phyloP scores from a whole-genome alignment of 2,329 filamentous ascomycete species.

The Cercospora zeina region DNA sequence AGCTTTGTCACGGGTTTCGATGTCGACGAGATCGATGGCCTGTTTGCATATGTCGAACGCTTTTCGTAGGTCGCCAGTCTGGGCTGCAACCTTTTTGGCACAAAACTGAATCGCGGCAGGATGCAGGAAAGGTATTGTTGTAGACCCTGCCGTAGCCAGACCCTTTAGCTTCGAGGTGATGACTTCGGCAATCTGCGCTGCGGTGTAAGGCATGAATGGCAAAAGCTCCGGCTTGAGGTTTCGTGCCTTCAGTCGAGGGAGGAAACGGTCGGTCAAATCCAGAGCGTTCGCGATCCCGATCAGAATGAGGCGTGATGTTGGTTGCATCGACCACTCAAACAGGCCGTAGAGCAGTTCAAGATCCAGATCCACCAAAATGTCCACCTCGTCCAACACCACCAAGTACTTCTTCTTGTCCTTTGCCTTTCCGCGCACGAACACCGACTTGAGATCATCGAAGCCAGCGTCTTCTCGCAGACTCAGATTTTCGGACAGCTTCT shows the following conservation, averaged over 20 bases:
- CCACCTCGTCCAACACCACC: constrained; percentile 92
- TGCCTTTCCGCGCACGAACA: constrained; percentile 66
- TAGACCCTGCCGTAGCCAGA: constrained; percentile 50
- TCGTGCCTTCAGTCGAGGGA: constrained; percentile 88
- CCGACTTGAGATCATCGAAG: constrained; percentile 64
- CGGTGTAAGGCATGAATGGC: constrained; percentile 89
- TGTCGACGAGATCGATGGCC: constrained; percentile 84
- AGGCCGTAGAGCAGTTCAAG: constrained; percentile 85
- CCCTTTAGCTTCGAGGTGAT: constrained; percentile 80
- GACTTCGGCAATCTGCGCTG: constrained; percentile 80
- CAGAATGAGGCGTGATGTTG: constrained; percentile 74
- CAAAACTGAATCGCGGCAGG: constrained; percentile 92
- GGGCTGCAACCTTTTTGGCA: constrained; percentile 88
- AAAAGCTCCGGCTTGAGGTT: constrained; percentile 87
- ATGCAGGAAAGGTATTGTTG: constrained; percentile 78
- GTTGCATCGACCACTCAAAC: constrained; percentile 94
- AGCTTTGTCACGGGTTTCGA: constrained; percentile 74
- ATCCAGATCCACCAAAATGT: constrained; percentile 86
- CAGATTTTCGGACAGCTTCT: constrained; percentile 71
- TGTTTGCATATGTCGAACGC: constrained; percentile 92
- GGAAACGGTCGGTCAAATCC: constrained; percentile 90
- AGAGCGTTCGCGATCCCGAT: constrained; percentile 95
- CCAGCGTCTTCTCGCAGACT: constrained; percentile 64
- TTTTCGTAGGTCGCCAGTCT: constrained; percentile 91
- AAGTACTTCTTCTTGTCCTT: constrained; percentile 62